These are phyloP conservation scores for Tulasnella calospora DNA, from an alignment of 768 basidiomycete genomes.

Conservation along the genomic window DNA sequence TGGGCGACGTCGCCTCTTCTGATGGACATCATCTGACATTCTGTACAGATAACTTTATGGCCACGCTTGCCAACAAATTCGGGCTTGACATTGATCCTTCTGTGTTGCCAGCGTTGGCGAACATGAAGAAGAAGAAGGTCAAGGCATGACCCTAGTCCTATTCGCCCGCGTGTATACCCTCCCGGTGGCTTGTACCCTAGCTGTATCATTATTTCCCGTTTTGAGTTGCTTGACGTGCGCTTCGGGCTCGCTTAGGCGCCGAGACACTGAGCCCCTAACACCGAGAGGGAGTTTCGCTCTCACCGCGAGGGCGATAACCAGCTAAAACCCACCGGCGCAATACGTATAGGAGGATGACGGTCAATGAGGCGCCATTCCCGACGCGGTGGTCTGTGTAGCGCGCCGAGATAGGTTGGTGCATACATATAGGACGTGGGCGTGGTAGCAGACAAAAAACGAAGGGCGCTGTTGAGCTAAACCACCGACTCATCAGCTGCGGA, in stretches of 20 bases:
- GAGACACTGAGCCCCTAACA: not conserved
- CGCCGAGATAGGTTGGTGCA: not conserved
- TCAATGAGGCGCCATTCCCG: not conserved
- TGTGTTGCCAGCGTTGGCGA: not conserved
- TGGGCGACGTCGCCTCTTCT: conserved; percentile 34
- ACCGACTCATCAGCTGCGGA: conserved; percentile 4
- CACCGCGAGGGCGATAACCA: not conserved
- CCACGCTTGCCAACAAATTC: conserved; percentile 74
- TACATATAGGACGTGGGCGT: not conserved
- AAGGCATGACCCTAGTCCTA: not conserved
- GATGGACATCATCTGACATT: not conserved
- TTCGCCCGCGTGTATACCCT: not conserved
- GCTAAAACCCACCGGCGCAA: not conserved
- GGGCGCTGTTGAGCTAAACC: not conserved
- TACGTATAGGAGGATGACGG: not conserved
- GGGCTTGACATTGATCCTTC: conserved; percentile 44
- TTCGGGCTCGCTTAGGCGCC: not conserved
- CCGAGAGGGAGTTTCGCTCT: conserved; percentile 2
- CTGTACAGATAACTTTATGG: conserved; percentile 73
- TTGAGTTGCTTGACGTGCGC: not conserved
- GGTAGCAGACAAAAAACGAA: not conserved
- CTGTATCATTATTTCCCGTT: not conserved
- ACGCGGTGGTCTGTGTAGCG: not conserved
- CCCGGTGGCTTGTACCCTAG: not conserved
- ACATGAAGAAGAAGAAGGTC: conserved; percentile 15